Evolutionary conservation across 1,284 basidiomycete genomes (phyloP).

Genomic region (Ustilago lituana): DNA sequence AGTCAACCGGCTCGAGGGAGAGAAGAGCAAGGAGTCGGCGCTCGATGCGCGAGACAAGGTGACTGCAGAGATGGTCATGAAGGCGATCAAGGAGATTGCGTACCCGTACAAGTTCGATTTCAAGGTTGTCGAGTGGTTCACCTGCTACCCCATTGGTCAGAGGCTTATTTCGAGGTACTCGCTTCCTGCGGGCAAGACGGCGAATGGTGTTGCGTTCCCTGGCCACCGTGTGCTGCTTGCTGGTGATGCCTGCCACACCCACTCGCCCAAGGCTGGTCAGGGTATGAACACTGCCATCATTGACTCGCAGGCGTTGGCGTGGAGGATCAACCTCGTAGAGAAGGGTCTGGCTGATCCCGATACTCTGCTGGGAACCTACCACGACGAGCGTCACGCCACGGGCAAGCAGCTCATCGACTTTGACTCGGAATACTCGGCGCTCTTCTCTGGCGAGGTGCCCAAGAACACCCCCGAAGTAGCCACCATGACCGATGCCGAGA

Average conservation of each 20-base stretch:
- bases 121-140: slow-evolving; percentile 68
- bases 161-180: slow-evolving; percentile 55
- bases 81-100: slow-evolving; percentile 68
- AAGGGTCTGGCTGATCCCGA: slow-evolving; percentile 67
- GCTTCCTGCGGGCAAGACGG: slow-evolving; percentile 44
- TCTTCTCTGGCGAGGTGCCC: slow-evolving; percentile 67
- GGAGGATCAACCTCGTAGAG: slow-evolving; percentile 69
- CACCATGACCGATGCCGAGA: slow-evolving; percentile 49
- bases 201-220: slow-evolving; percentile 32
- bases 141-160: slow-evolving; percentile 67
- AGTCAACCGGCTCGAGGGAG: slow-evolving; percentile 61
- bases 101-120: slow-evolving; percentile 68
- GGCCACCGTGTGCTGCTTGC: slow-evolving; percentile 67
- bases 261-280: slow-evolving; percentile 68
- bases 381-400: slow-evolving; percentile 67
- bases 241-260: slow-evolving; percentile 69
- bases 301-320: slow-evolving; percentile 68
- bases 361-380: slow-evolving; percentile 67
- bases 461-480: slow-evolving; percentile 59
- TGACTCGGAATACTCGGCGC: slow-evolving; percentile 68
- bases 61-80: slow-evolving; percentile 67
- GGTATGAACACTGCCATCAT: slow-evolving; percentile 69
- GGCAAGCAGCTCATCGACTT: slow-evolving; percentile 69
- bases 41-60: slow-evolving; percentile 62
- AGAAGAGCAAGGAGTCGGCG: slow-evolving; percentile 57